Conservation (phyloP, 495 filamentous ascomycete genomes). For the Aspergillus bridgeri region DNA sequence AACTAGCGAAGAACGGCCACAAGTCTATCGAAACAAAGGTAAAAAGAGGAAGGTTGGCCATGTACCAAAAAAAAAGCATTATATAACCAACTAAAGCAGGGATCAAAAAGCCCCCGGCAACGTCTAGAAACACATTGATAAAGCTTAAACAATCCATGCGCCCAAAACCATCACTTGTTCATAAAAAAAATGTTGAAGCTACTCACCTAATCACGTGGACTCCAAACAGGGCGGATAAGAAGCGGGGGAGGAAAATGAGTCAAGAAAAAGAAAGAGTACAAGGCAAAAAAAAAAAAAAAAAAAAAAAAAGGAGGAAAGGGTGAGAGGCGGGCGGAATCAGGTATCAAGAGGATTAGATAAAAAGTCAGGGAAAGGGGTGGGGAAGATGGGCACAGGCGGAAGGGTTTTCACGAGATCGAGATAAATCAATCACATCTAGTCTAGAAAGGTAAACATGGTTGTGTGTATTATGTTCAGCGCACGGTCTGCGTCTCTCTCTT, state of each 20-base stretch:
- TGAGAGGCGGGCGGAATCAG: neutral
- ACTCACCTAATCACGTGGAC: neutral
- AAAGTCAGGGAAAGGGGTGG: too few relatives aligned
- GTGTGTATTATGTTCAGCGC: constrained; percentile 95
- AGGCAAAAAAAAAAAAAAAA: constrained; percentile 15
- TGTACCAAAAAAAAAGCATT: neutral
- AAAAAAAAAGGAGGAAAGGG: neutral
- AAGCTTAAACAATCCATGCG: neutral
- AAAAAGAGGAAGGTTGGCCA: neutral
- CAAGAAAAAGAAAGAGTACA: neutral
- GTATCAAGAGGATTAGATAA: too few relatives aligned
- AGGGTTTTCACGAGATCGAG: neutral
- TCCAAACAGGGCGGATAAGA: too few relatives aligned
- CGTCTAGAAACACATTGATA: neutral
- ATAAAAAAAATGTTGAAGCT: neutral
- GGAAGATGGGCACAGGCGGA: too few relatives aligned
- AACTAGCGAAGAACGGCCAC: neutral
- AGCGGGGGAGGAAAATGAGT: too few relatives aligned
- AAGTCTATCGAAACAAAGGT: neutral
- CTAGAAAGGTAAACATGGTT: constrained; percentile 70
- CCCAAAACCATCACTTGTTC: neutral
- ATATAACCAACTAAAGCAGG: neutral
- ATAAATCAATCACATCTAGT: constrained; percentile 25
- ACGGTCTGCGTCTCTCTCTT: constrained; percentile 80
- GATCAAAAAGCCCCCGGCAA: neutral